These are phyloP conservation scores for Rhodamnia rubescens DNA, from an alignment of 345 rosid genomes.

Conservation along the genomic window DNA sequence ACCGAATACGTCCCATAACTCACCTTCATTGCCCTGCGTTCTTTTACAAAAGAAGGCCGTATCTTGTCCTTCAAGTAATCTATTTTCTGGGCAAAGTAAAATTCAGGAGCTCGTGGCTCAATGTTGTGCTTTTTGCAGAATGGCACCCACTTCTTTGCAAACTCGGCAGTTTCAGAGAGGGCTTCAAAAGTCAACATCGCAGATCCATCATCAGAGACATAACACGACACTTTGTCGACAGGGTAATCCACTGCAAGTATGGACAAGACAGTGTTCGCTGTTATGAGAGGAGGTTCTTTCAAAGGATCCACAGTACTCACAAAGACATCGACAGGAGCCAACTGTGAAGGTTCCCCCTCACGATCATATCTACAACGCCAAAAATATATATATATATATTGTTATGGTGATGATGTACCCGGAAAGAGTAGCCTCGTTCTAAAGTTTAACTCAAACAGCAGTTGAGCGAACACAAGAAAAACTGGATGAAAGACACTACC, in stretches of 20 bases:
- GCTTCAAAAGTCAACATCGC: conserved; percentile 98
- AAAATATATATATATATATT: neutral
- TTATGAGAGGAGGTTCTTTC: conserved; percentile 94
- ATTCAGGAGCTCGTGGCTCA: conserved; percentile 99
- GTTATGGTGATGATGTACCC: neutral
- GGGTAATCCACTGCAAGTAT: conserved; percentile 98
- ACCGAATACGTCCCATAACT: conserved; percentile 3
- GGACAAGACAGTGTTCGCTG: conserved; percentile 97
- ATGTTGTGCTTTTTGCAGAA: conserved; percentile 96
- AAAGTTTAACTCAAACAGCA: neutral
- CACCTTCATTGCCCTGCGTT: conserved; percentile 97
- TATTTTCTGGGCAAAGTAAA: conserved; percentile 96
- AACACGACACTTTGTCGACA: conserved; percentile 96
- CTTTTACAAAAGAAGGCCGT: conserved; percentile 97
- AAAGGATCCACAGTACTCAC: conserved; percentile 99
- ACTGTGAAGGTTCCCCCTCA: conserved; percentile 95
- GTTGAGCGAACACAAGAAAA: neutral
- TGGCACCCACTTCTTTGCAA: conserved; percentile 99
- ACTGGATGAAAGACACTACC: conserved; percentile 28
- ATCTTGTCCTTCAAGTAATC: conserved; percentile 98
- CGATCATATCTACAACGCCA: conserved; percentile 66
- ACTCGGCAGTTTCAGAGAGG: conserved; percentile 98
- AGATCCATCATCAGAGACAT: conserved; percentile 99
- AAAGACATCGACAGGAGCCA: conserved; percentile 90
- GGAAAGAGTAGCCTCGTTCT: neutral